A percentile compares a stretch with the other conserved stretches of the same genome.
These are phyloP conservation scores for Leptodontidium sp. DNA, from an alignment of 2,329 filamentous ascomycete species.

Conservation along the genomic window DNA sequence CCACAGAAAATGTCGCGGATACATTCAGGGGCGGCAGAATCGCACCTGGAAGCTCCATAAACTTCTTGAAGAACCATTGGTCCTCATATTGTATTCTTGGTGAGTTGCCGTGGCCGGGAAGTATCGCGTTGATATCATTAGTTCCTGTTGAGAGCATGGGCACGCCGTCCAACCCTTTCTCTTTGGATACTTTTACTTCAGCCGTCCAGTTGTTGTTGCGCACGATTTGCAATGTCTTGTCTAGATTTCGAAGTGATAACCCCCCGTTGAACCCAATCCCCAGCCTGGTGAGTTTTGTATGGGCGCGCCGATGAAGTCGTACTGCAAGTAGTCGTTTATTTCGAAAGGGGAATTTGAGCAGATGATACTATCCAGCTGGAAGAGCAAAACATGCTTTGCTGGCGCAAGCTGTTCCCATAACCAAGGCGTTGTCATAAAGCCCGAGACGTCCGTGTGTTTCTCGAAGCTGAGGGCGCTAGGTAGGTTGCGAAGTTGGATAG, in stretches of 20 bases:
- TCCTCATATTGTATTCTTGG: constrained; percentile 26
- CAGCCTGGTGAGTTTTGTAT: constrained; percentile 39
- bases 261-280: constrained; percentile 46
- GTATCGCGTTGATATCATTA: background rate
- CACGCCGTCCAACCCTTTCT: constrained; percentile 9
- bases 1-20: constrained; percentile 31
- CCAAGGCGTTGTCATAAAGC: constrained; percentile 43
- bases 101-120: constrained; percentile 8
- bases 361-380: constrained; percentile 46
- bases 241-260: constrained; percentile 46
- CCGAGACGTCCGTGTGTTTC: constrained; percentile 44
- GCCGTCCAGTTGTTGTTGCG: constrained; percentile 32
- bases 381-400: constrained; percentile 44
- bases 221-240: constrained; percentile 43
- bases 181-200: constrained; percentile 16
- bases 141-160: background rate
- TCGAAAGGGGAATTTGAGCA: constrained; percentile 40
- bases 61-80: constrained; percentile 31
- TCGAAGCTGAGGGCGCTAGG: constrained; percentile 47
- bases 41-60: constrained; percentile 22
- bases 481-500: constrained; percentile 49
- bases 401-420: constrained; percentile 46
- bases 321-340: constrained; percentile 45
- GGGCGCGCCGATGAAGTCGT: constrained; percentile 47
- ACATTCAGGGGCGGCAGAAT: constrained; percentile 33